Evolutionary conservation across 495 filamentous ascomycete genomes (phyloP).

Genomic region (Talaromyces ruber): DNA sequence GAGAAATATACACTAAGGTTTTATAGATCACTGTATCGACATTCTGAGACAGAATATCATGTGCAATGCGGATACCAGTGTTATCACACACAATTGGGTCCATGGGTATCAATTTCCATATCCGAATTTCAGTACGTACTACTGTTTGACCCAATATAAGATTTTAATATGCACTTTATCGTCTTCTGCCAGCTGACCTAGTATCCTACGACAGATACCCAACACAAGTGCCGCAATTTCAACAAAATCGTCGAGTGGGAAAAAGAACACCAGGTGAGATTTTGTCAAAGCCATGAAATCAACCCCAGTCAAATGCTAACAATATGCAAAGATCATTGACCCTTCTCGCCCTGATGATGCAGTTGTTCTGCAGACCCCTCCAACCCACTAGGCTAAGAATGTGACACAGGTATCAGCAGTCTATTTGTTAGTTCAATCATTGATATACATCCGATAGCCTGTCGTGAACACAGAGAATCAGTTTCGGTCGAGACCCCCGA

Average conservation of each 20-base stretch:
- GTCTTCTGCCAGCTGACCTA: background rate
- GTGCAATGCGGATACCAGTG: constrained; percentile 43
- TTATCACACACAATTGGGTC: constrained; percentile 14
- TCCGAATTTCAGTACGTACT: background rate
- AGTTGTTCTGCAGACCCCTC: background rate
- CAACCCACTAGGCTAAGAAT: background rate
- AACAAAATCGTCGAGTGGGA: constrained; percentile 44
- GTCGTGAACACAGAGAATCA: background rate
- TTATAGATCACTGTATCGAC: constrained; percentile 43
- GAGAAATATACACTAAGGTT: background rate
- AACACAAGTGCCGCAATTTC: constrained; percentile 47
- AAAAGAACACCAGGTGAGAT: constrained; percentile 27
- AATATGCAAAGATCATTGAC: background rate
- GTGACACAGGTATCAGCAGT: background rate
- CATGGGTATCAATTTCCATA: background rate
- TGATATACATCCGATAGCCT: background rate
- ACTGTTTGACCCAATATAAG: background rate
- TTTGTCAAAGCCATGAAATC: background rate
- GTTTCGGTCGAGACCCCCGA: background rate
- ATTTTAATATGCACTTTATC: background rate
- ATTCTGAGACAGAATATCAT: constrained; percentile 47
- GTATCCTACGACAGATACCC: constrained; percentile 23
- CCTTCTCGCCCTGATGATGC: background rate
- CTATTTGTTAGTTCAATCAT: background rate
- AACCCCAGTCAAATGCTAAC: background rate